Conservation (phyloP, 2,329 filamentous ascomycete species). For the Verticillium zaregamsianum region DNA sequence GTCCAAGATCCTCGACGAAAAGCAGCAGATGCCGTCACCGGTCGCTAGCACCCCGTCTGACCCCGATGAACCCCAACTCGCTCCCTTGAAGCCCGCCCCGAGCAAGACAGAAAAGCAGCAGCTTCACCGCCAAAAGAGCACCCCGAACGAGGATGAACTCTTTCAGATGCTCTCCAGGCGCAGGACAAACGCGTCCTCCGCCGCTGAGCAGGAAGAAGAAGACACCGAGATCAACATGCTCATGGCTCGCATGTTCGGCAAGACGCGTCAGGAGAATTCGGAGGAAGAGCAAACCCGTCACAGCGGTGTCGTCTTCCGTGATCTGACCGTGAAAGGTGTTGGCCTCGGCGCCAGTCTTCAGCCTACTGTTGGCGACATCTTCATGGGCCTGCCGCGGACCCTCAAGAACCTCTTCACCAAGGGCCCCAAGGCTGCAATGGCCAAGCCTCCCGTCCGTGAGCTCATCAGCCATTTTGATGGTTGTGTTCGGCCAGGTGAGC, state of each 20-base stretch:
- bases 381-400: conserved; percentile 22
- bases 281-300: conserved; percentile 68
- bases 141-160: conserved; percentile 45
- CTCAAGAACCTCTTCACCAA: conserved; percentile 18
- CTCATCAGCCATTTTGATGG: conserved; percentile 52
- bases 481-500: conserved; percentile 49
- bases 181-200: conserved; percentile 30
- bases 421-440: conserved; percentile 26
- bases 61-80: conserved; percentile 1
- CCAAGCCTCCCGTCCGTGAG: conserved; percentile 26
- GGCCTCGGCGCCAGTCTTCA: conserved; percentile 58
- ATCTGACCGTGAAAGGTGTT: conserved; percentile 65
- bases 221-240: conserved; percentile 52
- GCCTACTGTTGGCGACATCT: conserved; percentile 35
- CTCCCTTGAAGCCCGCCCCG: conserved; percentile 20
- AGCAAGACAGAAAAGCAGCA: conserved; percentile 13
- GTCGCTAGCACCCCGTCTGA: background rate
- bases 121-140: conserved; percentile 18
- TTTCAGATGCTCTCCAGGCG: conserved; percentile 44
- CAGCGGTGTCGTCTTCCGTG: conserved; percentile 65
- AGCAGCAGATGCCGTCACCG: background rate
- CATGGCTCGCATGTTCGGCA: conserved; percentile 69
- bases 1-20: background rate
- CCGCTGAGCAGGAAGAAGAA: conserved; percentile 37
- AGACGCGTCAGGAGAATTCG: conserved; percentile 57